Base-by-base conservation (phyloP, 495 filamentous ascomycete genomes). In the Xylaria cubensis region DNA sequence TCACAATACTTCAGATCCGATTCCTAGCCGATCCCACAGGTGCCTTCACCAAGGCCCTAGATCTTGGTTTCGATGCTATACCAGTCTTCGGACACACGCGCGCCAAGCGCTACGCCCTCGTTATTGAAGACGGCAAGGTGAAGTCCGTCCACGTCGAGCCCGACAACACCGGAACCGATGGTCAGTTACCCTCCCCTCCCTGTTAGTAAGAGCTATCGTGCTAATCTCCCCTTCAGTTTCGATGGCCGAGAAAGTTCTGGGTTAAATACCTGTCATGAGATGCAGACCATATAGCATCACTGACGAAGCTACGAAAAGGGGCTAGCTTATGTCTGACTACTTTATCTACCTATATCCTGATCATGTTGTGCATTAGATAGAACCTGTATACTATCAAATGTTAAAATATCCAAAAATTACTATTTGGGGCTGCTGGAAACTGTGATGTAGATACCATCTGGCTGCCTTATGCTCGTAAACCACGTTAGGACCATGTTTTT, bases 21-120 rank as follows among this genome's bases (percentile, higher is more conserved):
- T 98, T 97, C 86, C 86, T 99, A 21, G 95, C 92, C 70, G 96
- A 99, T 82, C 93, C 96, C 17, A 83, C 88, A n/a, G 92, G 86
- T 63, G 83, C 88, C 70, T 97, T 97, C 86, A 97, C 93, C 73
- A 89, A 93, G 74, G 92, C 92, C 29, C 86, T 98, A 12, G 94
- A 97, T 72, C 86, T 98, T 48, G 85, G 86, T 67, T 98, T 97
- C 78, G 95, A 98, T 73, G 91, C 89, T 55, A 84, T 87, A 21
- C 84, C 93, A 41, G 92, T 98, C 82, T 98, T 98, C 78, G 96
- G 95, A 55, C 91, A 91, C 73, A 83, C 88, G 69, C 90, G 96
- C 70, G 91, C 90, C 83, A 98, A 97, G 92, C 87, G 96, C 64
- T 99, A 97, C 79, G 93, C 92, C 34, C 85, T 98, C 62, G 84